Evolutionary conservation across 345 rosid species (phyloP).

Genomic region (Triadica sebifera): DNA sequence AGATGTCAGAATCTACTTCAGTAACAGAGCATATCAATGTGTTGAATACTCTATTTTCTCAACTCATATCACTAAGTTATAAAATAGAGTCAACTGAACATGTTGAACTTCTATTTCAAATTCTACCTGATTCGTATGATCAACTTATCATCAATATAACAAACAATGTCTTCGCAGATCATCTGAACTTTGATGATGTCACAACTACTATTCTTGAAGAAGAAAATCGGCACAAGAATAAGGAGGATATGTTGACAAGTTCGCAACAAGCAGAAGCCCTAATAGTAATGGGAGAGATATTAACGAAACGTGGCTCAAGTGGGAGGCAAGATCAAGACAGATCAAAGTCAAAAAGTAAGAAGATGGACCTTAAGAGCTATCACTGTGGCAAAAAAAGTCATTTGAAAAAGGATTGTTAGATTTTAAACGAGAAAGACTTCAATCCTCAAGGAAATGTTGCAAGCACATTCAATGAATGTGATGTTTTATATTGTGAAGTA

Average conservation of each 20-base stretch:
- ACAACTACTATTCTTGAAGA: too few species aligned
- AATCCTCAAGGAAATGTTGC: not conserved
- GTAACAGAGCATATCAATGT: not conserved
- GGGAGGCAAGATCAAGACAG: not conserved
- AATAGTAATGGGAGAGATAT: not conserved
- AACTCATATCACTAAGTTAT: not conserved
- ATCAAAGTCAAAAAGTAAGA: not conserved
- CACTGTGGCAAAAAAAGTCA: slow-evolving; percentile 1
- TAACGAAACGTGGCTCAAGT: not conserved
- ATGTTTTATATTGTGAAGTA: too few species aligned
- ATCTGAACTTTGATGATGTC: too few species aligned
- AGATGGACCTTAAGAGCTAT: not conserved
- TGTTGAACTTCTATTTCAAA: too few species aligned
- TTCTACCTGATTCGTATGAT: too few species aligned
- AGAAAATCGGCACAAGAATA: too few species aligned
- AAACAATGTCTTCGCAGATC: too few species aligned
- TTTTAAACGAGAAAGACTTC: not conserved
- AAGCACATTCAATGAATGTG: not conserved
- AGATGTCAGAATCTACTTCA: not conserved
- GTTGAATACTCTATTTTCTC: slow-evolving; percentile 1
- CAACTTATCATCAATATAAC: too few species aligned
- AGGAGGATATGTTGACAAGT: too few species aligned
- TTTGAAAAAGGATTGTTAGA: not conserved
- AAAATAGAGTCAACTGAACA: not conserved
- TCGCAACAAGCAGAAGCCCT: not conserved